Percentiles rank a stretch among this genome's conserved stretches.
phyloP scores from a whole-genome alignment of 108 stramenopile genomes.

The Cyclostephanos tholiformis region DNA sequence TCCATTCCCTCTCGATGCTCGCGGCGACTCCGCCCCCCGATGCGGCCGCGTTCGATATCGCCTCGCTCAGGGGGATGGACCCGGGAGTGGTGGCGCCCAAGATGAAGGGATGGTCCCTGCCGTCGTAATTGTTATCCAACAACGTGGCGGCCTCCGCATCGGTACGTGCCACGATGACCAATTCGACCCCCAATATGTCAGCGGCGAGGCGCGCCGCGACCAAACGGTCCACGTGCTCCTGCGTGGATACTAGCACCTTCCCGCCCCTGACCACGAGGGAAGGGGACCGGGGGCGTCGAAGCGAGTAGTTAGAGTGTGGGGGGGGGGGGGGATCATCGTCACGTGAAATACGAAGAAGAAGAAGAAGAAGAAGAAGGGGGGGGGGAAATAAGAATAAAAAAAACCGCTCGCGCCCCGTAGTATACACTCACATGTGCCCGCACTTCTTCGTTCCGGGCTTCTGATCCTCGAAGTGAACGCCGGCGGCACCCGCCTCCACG shows the following conservation, averaged over 20 bases:
- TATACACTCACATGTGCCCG: slow-evolving; percentile 86
- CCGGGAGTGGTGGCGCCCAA: slow-evolving; percentile 81
- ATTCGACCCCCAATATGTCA: slow-evolving; percentile 88
- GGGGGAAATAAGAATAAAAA: slow-evolving; percentile 3
- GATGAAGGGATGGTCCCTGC: slow-evolving; percentile 96
- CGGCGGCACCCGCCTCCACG: slow-evolving; percentile 94
- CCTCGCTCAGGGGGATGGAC: slow-evolving; percentile 62
- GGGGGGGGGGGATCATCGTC: background rate
- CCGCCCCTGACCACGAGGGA: slow-evolving; percentile 62
- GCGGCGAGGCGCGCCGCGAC: slow-evolving; percentile 90
- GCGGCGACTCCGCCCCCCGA: slow-evolving; percentile 38
- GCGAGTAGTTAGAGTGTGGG: background rate
- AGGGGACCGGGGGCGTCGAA: too few relatives aligned
- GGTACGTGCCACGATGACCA: slow-evolving; percentile 90
- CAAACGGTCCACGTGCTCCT: slow-evolving; percentile 95
- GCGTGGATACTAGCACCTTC: slow-evolving; percentile 92
- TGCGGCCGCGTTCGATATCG: slow-evolving; percentile 53
- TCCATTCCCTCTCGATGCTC: slow-evolving; percentile 64
- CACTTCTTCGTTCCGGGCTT: slow-evolving; percentile 98
- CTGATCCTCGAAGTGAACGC: slow-evolving; percentile 83
- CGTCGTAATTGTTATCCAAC: slow-evolving; percentile 93
- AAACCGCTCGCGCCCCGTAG: too few relatives aligned
- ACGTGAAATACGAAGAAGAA: too few relatives aligned
- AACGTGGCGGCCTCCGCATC: slow-evolving; percentile 98
- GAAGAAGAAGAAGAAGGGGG: too few relatives aligned